Conservation (phyloP, 257 asterid species). For the Solanum corneliomulleri region DNA sequence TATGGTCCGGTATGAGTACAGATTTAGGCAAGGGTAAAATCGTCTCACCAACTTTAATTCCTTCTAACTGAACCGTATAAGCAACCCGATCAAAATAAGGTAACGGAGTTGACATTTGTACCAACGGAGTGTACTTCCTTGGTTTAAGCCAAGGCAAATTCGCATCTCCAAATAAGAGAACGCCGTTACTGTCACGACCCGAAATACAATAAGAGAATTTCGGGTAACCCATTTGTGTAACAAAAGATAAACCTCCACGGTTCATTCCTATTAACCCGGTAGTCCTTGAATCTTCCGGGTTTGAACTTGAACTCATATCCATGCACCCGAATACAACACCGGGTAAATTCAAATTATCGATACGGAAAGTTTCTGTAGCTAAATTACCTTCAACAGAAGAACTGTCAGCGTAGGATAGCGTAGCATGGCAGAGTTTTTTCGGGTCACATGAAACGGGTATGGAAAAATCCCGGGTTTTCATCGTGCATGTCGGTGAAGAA, state of each 20-base stretch:
- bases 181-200: constrained; percentile 54
- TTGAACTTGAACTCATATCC: constrained; percentile 72
- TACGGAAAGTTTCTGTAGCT: constrained; percentile 34
- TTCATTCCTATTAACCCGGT: constrained; percentile 94
- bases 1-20: constrained; percentile 69
- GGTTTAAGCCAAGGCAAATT: constrained; percentile 51
- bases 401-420: constrained; percentile 71
- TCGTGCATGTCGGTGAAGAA: constrained; percentile 66
- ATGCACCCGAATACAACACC: constrained; percentile 65
- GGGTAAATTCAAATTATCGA: constrained; percentile 17
- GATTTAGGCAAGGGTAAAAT: constrained; percentile 52
- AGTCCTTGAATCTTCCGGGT: constrained; percentile 59
- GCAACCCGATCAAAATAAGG: constrained; percentile 87
- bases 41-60: constrained; percentile 50
- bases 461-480: constrained; percentile 68
- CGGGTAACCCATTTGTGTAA: constrained; percentile 75
- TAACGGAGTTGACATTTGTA: constrained; percentile 60
- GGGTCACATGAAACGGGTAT: constrained; percentile 84
- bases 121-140: constrained; percentile 58
- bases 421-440: constrained; percentile 59
- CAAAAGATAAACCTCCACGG: constrained; percentile 71
- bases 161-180: constrained; percentile 54
- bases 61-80: constrained; percentile 77
- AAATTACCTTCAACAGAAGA: constrained; percentile 72
- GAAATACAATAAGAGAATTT: constrained; percentile 87